Evolutionary conservation across 805 yeast genomes (phyloP), one percentile per base, ranked within the genome.

Genomic region (Ogataea angusta): DNA sequence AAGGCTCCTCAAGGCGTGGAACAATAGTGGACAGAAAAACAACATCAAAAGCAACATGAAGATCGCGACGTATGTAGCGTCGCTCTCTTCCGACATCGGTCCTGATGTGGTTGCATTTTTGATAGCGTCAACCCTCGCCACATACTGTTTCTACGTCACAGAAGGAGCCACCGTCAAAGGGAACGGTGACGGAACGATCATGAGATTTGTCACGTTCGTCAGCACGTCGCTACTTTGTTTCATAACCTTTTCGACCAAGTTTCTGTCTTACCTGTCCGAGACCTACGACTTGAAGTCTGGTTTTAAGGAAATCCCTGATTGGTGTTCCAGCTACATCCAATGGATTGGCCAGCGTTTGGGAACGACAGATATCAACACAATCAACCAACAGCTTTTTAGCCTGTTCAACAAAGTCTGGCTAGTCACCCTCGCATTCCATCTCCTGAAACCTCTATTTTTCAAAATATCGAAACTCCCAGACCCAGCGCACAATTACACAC

Each of bases 21-120:
- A 83, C 54, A 83, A 82, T 49, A 79, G 91, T 37, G 98, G 98
- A 1, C 97, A 90, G 55, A 93, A 93, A 49, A 81, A 73, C 56
- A 68, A 67, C 38, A 34, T 63, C n/a, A 65, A 70, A 30, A 70
- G 75, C 12, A 71, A 71, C 14, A 60, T 68, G 34, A 78, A 78
- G 29, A 50, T 83, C 4, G 67, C 77, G 0, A 57, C 70, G 1
- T 65, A 64, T 29, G 54, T 89, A 2, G 48, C 55, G 4, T 28
- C 47, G 9, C 30, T 60, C 9, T 44, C 56, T 3, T 31, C 54
- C 0, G 6, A 29, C 3, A 24, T 34, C 10, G 63, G 62, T 1
- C 63, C 65, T 4, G 30, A 39, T 10, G 38, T 52, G 6, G 47
- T 56, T 37, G 36, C 44, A 0, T 2, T 21, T 2, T 30, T 59